Evolutionary conservation across 345 rosid species (phyloP), one percentile per base, ranked within the genome.

Genomic region (Pistacia vera): DNA sequence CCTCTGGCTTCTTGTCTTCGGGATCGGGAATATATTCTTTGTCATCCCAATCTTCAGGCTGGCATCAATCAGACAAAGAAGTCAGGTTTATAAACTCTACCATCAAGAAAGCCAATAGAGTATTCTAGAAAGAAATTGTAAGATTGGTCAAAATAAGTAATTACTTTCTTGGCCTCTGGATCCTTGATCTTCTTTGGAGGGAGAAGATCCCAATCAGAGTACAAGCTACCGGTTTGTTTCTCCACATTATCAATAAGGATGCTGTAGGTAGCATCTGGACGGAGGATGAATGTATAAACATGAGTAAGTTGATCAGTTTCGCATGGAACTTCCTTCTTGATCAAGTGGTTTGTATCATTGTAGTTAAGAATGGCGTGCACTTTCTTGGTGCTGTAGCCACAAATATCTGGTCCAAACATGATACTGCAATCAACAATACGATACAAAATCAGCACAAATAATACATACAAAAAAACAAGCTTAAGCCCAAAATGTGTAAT

Each of bases 41-140:
- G 73, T 91, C 99, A 41, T 94, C 98, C 98, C 99, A 97, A 80
- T 97, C 98, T 87, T 92, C 98, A 46, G 98, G 99, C 99, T 96
- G 88, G 64, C 74, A 78, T 28, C 33, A 71, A 78, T 28, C 33
- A 71, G 20, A 20, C 68, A 57, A 68, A 66, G 25, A n/a, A 59
- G 18, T 73, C 44, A 35, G 17, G 52, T 68, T 17, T 70, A 11
- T 66, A 63, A 9, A 11, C 33, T 70, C 18, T 52, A 44, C 12
- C 73, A 60, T 54, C 44, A 30, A 17, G 48, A 30, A 68, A 52
- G 10, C 17, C 4, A 46, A 57, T 55, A 9, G 70, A 70, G 30
- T 20, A 72, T 44, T 41, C 52, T 4, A 63, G 48, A 62, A 25
- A 46, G 5, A 44, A 54, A 36, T 6, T 11, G 30, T 20, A n/a